Percentiles rank a stretch among this genome's conserved stretches.
Evolutionary conservation across 2,329 filamentous ascomycete genomes (phyloP).

Genomic region (Trichoderma sp.): DNA sequence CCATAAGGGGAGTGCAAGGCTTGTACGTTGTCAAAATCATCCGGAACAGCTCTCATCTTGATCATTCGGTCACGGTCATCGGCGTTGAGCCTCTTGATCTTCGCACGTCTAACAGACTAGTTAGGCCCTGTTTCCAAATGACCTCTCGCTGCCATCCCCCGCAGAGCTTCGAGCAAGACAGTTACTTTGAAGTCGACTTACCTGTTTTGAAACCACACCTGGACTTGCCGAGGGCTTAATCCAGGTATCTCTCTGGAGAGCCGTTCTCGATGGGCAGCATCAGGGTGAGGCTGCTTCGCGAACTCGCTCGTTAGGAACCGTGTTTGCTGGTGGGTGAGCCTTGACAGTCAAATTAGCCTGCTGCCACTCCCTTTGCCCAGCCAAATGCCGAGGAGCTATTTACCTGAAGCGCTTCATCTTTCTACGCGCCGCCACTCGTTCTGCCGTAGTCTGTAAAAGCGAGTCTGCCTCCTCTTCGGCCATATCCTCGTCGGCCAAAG

Average conservation of each 20-base stretch:
- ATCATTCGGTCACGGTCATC: slow-evolving; percentile 72
- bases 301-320: slow-evolving; percentile 97
- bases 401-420: slow-evolving; percentile 84
- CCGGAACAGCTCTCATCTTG: slow-evolving; percentile 70
- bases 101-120: slow-evolving; percentile 58
- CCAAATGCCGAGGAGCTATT: slow-evolving; percentile 23
- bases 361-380: background rate
- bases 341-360: slow-evolving; percentile 41
- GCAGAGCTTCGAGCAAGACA: background rate
- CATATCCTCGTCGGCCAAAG: slow-evolving; percentile 61
- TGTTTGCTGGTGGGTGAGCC: slow-evolving; percentile 95
- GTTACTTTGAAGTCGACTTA: slow-evolving; percentile 48
- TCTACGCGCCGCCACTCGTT: slow-evolving; percentile 58
- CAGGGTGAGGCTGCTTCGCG: slow-evolving; percentile 88
- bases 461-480: slow-evolving; percentile 46
- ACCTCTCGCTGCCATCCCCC: background rate
- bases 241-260: slow-evolving; percentile 89
- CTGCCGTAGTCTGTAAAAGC: slow-evolving; percentile 57
- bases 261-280: slow-evolving; percentile 85
- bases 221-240: slow-evolving; percentile 86
- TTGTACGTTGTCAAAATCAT: slow-evolving; percentile 71
- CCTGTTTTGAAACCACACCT: slow-evolving; percentile 99
- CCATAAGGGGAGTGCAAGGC: slow-evolving; percentile 69
- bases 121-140: slow-evolving; percentile 14
- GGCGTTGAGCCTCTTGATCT: slow-evolving; percentile 71